These are phyloP conservation scores for Xylaria sp. DNA, from an alignment of 495 filamentous ascomycete species.

Conservation along the genomic window DNA sequence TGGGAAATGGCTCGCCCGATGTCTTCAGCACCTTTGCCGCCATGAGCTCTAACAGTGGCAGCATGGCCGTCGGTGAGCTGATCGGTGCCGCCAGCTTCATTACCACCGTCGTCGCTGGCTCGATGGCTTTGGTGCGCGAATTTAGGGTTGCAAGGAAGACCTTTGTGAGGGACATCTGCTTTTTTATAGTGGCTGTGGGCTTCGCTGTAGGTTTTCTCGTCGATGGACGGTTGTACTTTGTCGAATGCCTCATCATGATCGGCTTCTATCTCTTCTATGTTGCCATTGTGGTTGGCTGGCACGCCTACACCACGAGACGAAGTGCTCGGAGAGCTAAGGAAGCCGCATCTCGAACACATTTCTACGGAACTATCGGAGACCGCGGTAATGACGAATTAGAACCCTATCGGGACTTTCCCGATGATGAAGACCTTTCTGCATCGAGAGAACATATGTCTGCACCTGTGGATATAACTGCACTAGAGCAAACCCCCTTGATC, in stretches of 20 bases:
- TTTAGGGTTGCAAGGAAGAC: slow-evolving; percentile 88
- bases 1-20: slow-evolving; percentile 99
- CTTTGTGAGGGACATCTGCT: slow-evolving; percentile 91
- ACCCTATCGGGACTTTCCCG: slow-evolving; percentile 66
- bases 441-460: slow-evolving; percentile 59
- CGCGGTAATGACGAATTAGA: slow-evolving; percentile 66
- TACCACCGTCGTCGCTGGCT: slow-evolving; percentile 95
- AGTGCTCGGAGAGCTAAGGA: slow-evolving; percentile 68
- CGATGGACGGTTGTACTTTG: slow-evolving; percentile 82
- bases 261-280: slow-evolving; percentile 93
- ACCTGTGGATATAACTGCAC: slow-evolving; percentile 69
- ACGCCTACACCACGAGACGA: slow-evolving; percentile 76
- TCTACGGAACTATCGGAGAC: slow-evolving; percentile 61
- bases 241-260: slow-evolving; percentile 93
- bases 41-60: slow-evolving; percentile 95
- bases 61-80: slow-evolving; percentile 92
- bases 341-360: slow-evolving; percentile 74
- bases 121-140: slow-evolving; percentile 93
- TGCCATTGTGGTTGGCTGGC: slow-evolving; percentile 85
- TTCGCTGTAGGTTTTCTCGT: slow-evolving; percentile 89
- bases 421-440: slow-evolving; percentile 71
- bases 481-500: slow-evolving; percentile 68
- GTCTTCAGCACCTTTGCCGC: slow-evolving; percentile 98
- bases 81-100: slow-evolving; percentile 97
- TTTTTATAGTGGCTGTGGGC: slow-evolving; percentile 85